Evolutionary conservation across 805 yeast species (phyloP), one percentile per base, ranked within the genome.

Genomic region (Wickerhamomyces rabaulensis): DNA sequence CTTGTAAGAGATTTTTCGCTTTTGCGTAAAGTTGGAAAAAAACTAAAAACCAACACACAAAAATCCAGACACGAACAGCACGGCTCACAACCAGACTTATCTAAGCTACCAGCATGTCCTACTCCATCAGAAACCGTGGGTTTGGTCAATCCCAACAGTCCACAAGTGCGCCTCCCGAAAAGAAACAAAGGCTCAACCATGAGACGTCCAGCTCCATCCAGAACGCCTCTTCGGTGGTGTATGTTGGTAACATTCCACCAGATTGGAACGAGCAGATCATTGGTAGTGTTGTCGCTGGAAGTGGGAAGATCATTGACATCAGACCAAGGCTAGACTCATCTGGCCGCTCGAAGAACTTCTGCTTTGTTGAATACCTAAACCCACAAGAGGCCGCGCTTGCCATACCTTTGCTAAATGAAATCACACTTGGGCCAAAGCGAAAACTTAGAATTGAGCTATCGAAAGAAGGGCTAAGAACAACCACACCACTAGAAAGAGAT

Each of bases 271-370:
- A 77, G 46, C 78, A 77, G 43, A 77, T 74, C 15, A 69, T 85
- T 31, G 76, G 80, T 44, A 77, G 81, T 25, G 77, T 85, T 10
- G 82, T 84, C 21, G 81, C 86, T 45, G 91, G 91, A 1, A 73
- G 86, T 9, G 94, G 94, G 1, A 76, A 78, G 3, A 78, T 86
- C 22, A 80, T 81, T 15, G 87, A 82, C 52, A 83, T 84, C 9
- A 73, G 87, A 53, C 48, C 57, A 9, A 48, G 63, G 40, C 45
- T 60, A 21, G 63, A 60, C 37, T 56, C 62, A 1, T 70, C 75
- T 10, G 79, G 82, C 10, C 76, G 77, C 51, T 78, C 79, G 56
- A 82, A 81, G 57, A 86, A 86, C n/a, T 82, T 75, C 54, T 78
- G 84, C 48, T 82, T 82, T 56, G 75, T 82, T 25, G 87, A 82